phyloP scores from a whole-genome alignment of 345 rosid species.

The Populus euphratica region DNA sequence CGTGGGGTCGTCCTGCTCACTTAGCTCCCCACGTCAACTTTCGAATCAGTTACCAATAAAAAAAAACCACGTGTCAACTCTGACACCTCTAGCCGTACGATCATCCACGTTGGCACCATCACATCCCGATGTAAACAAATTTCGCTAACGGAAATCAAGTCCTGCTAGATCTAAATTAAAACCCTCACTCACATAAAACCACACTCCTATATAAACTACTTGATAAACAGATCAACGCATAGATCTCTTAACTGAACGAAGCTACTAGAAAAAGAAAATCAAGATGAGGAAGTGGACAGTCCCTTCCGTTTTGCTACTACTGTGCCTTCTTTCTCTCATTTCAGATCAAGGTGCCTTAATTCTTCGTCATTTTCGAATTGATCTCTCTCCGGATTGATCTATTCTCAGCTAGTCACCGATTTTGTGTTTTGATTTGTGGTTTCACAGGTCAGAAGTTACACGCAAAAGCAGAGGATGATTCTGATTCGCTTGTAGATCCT shows the following conservation, averaged over 20 bases:
- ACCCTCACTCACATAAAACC: conserved; percentile 4
- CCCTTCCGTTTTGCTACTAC: conserved; percentile 69
- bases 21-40: conserved; percentile 46
- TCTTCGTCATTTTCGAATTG: not conserved
- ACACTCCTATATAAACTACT: conserved; percentile 7
- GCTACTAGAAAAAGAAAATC: conserved; percentile 10
- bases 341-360: conserved; percentile 72
- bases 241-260: conserved; percentile 11
- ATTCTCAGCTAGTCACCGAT: not conserved
- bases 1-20: conserved; percentile 22
- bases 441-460: conserved; percentile 64
- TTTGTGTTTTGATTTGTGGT: conserved; percentile 21
- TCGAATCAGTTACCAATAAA: conserved; percentile 24
- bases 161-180: conserved; percentile 10
- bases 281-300: conserved; percentile 89
- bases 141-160: not conserved
- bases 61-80: conserved; percentile 24
- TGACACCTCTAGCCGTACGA: conserved; percentile 20
- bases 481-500: conserved; percentile 60
- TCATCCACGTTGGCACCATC: conserved; percentile 37
- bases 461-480: conserved; percentile 71
- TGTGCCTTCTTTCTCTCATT: conserved; percentile 58
- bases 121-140: conserved; percentile 11
- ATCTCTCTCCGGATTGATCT: not conserved
- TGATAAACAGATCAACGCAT: not conserved